Evolutionary conservation across 495 filamentous ascomycete genomes (phyloP), one percentile per base, ranked within the genome.

Genomic region (Parathielavia appendiculata): DNA sequence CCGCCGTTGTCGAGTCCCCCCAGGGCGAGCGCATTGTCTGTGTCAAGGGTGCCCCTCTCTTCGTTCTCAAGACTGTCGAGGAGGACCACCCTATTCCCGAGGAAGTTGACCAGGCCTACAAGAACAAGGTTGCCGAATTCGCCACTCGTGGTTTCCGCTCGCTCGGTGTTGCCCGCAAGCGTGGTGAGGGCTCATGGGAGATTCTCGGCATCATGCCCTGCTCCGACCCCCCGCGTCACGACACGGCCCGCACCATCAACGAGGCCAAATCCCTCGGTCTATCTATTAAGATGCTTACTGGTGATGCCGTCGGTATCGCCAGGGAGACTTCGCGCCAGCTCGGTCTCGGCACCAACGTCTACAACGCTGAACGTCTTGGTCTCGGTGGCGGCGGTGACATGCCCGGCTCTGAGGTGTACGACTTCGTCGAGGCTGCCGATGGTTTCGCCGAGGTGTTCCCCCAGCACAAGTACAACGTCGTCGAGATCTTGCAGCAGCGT

Each of bases 381-480:
- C 77, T 82, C 44, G 86, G 86, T 73, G 91, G 90, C 61, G 89
- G 88, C 64, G 91, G 90, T 73, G 86, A 89, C 67, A 92, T 95
- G 88, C 85, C 90, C 66, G 90, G 90, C 67, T 95, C 91, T 65
- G 86, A 93, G 73, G 84, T 95, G 51, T 91, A 92, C 73, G 90
- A 95, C 75, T 93, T 95, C 77, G 91, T 95, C 60, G 91, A 95
- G 79, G 88, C 83, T 75, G 91, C 91, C 48, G 91, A 96, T 82
- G 91, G 91, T 72, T 95, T 95, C 73, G 88, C 88, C 65, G 92
- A 96, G 74, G 92, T 96, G 43, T 97, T 95, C 81, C 92, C 92
- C 56, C 90, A 97, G 75, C 92, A 97, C 79, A 97, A 97, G 81
- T 95, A 92, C 75, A 91, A 95, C 64, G 92, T 97, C 67, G 92